These are phyloP conservation scores for Xylaria sp. DNA, from an alignment of 2,329 filamentous ascomycete species.

Conservation along the genomic window DNA sequence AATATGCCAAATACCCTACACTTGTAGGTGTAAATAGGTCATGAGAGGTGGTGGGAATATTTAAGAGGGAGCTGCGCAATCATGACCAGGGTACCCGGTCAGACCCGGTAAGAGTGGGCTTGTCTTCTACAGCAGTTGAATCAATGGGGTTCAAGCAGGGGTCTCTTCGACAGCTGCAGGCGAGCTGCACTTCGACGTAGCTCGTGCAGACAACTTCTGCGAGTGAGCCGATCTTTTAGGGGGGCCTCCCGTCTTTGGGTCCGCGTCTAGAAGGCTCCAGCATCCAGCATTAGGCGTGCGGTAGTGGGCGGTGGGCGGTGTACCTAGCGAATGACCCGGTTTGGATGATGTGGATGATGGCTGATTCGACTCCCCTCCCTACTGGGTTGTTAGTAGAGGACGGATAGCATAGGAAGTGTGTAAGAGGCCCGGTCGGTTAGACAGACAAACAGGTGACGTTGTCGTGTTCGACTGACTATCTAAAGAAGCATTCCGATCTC, in stretches of 20 bases:
- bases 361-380: not conserved
- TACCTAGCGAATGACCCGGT: slow-evolving; percentile 29
- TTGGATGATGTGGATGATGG: not conserved
- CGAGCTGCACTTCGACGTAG: slow-evolving; percentile 30
- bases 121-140: not conserved
- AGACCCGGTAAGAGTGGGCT: not conserved
- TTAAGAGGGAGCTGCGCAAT: slow-evolving; percentile 12
- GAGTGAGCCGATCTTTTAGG: slow-evolving; percentile 12
- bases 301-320: slow-evolving; percentile 27
- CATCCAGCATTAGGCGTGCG: too few relatives aligned
- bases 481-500: too few relatives aligned
- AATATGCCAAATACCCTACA: too few relatives aligned
- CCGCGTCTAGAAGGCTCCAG: not conserved
- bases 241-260: slow-evolving; percentile 11
- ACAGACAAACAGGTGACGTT: not conserved
- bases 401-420: not conserved
- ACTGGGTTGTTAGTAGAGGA: not conserved
- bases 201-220: slow-evolving; percentile 16
- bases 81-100: slow-evolving; percentile 11
- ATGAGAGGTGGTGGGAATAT: slow-evolving; percentile 15
- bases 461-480: too few relatives aligned
- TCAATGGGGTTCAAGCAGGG: slow-evolving; percentile 21
- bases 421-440: slow-evolving; percentile 18
- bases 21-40: not conserved
- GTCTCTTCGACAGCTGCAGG: slow-evolving; percentile 19